Evolutionary conservation across 1,284 basidiomycete genomes (phyloP).

Genomic region (Paramarasmius palmivorus): DNA sequence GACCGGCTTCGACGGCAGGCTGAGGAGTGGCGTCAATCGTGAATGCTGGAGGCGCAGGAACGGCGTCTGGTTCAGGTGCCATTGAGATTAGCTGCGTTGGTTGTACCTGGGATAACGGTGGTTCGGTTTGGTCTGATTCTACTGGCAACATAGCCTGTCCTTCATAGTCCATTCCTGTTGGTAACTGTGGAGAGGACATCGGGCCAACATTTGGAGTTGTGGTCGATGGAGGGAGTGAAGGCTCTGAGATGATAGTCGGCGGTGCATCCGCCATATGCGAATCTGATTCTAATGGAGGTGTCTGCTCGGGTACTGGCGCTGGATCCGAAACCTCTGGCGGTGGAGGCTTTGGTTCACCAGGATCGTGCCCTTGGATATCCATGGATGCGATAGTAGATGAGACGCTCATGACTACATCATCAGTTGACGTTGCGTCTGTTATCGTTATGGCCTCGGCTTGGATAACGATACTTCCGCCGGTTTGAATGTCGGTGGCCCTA

Average conservation of each 20-base stretch:
- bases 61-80: not conserved
- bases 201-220: too few relatives aligned
- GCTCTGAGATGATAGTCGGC: too few relatives aligned
- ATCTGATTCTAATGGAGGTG: too few relatives aligned
- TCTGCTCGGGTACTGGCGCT: too few relatives aligned
- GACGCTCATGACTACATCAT: not conserved
- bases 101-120: not conserved
- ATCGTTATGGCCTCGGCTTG: too few relatives aligned
- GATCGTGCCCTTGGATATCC: not conserved
- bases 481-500: not conserved
- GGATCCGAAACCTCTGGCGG: not conserved
- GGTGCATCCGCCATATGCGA: not conserved
- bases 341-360: not conserved
- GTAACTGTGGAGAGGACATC: too few relatives aligned
- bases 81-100: not conserved
- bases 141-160: too few relatives aligned
- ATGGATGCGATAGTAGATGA: constrained; percentile 5
- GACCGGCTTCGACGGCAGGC: too few relatives aligned
- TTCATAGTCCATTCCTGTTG: too few relatives aligned
- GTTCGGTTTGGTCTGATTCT: too few relatives aligned
- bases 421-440: too few relatives aligned
- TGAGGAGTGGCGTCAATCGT: too few relatives aligned
- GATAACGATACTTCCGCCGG: not conserved
- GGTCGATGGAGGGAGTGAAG: constrained; percentile 32
- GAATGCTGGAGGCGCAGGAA: not conserved